Percentiles rank a stretch among this genome's conserved stretches.
Evolutionary conservation across 768 basidiomycete species (phyloP).

Genomic region (Goffeauzyma gilvescens): DNA sequence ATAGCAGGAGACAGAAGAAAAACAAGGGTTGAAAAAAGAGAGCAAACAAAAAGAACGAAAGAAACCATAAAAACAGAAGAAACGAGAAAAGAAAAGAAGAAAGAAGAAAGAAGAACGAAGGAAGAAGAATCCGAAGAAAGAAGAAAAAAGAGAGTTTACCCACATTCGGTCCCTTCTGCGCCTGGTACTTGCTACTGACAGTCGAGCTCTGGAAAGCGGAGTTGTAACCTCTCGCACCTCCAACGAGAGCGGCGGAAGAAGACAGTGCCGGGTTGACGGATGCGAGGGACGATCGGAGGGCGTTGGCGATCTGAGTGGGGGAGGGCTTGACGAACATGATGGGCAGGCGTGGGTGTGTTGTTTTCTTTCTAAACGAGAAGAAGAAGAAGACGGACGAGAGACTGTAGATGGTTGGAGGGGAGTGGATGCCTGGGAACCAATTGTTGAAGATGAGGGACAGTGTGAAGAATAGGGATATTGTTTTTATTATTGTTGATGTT

Average conservation of each 20-base stretch:
- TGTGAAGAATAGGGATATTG: no score
- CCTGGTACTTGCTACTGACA: constrained; percentile 74
- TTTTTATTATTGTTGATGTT: no score
- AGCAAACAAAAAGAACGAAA: background rate
- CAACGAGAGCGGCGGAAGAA: background rate
- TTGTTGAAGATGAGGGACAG: no score
- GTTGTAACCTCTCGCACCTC: background rate
- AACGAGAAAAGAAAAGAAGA: background rate
- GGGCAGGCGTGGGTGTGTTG: background rate
- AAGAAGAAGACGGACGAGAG: no score
- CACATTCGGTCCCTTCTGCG: constrained; percentile 35
- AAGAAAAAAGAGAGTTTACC: background rate
- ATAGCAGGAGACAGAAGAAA: background rate
- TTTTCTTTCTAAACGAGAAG: no score
- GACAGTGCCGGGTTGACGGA: background rate
- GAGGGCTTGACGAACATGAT: constrained; percentile 11
- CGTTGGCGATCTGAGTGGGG: constrained; percentile 12
- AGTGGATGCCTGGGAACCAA: no score
- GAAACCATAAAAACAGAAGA: no score
- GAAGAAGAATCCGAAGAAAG: background rate
- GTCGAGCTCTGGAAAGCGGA: constrained; percentile 33
- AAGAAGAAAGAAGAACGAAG: background rate
- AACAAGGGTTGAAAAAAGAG: background rate
- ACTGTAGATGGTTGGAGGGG: no score
- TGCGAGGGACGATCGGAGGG: constrained; percentile 9